These are phyloP conservation scores for Arthrobotrys entomopaga DNA, from an alignment of 2,329 filamentous ascomycete species.

Conservation along the genomic window DNA sequence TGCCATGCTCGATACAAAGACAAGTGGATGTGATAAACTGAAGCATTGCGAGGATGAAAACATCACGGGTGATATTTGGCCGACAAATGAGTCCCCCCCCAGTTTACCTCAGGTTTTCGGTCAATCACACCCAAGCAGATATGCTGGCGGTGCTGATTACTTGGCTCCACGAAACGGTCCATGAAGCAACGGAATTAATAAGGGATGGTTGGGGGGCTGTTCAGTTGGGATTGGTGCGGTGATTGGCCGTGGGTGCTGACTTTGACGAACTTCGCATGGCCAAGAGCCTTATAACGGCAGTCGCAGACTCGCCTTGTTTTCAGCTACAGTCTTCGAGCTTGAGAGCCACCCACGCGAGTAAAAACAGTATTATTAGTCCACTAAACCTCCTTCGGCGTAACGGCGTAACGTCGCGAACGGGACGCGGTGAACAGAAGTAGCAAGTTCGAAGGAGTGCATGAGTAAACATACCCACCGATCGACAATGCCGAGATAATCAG, in stretches of 20 bases:
- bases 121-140: slow-evolving; percentile 38
- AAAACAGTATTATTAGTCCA: too few relatives aligned
- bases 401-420: too few relatives aligned
- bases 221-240: neutral
- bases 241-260: slow-evolving; percentile 21
- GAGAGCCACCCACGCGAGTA: too few relatives aligned
- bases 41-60: neutral
- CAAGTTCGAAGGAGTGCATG: too few relatives aligned
- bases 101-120: slow-evolving; percentile 1
- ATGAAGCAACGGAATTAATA: slow-evolving; percentile 18
- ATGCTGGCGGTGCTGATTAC: slow-evolving; percentile 24
- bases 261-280: slow-evolving; percentile 37
- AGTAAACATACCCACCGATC: too few relatives aligned
- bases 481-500: too few relatives aligned
- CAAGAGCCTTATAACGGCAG: slow-evolving; percentile 2
- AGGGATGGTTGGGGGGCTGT: slow-evolving; percentile 20
- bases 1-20: neutral
- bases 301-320: neutral
- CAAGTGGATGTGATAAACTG: neutral
- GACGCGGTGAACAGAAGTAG: too few relatives aligned
- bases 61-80: neutral
- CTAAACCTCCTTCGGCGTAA: too few relatives aligned
- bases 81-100: neutral
- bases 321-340: neutral
- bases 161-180: slow-evolving; percentile 15